Evolutionary conservation across 306 rosid genomes (phyloP), one percentile per base, ranked within the genome.

Genomic region (Prunus salicina): DNA sequence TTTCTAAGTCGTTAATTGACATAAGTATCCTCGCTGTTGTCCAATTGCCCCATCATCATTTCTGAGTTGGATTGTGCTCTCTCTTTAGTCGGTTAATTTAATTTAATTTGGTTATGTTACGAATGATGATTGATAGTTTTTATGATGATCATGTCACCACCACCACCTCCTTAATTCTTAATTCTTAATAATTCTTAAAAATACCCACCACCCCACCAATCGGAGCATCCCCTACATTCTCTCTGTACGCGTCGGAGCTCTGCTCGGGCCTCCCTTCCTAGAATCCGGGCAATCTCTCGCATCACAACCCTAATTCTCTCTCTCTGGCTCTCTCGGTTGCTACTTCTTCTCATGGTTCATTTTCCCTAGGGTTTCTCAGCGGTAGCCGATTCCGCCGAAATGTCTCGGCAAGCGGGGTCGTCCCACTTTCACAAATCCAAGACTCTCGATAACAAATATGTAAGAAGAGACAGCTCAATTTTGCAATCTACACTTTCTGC

Each of bases 361-460:
- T 68, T 74, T 41, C 50, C 18, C 30, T 50, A 52, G 60, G 64
- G 62, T 66, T 71, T 76, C 66, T 58, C 30, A 49, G 50, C 34
- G 52, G 45, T 38, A 2, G 61, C 71, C 46, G 72, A 67, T 46
- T 81, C 71, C 38, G 74, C 76, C 56, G 85, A 76, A 49, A 96
- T 96, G 99, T 91, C 99, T 65, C 97, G 98, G 72, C 96, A 88
- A 75, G 25, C 87, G 50, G 73, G 96, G 46, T 49, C 90, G 77
- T 9, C 97, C 64, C 98, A 97, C 24, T 89, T 89, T 81, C 89
- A 84, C 78, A 92, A 96, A 84, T 84, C 95, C 60, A 96, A 96
- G 89, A 96, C 99, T n/a, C 99, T 96, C 74, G 99, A 91, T 83
- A 92, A 96, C 57, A 96, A 96, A 96, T 96, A 92, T 71, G 99